Evolutionary conservation across 306 rosid genomes (phyloP), one percentile per base, ranked within the genome.

Genomic region (Styphnolobium japonicum): DNA sequence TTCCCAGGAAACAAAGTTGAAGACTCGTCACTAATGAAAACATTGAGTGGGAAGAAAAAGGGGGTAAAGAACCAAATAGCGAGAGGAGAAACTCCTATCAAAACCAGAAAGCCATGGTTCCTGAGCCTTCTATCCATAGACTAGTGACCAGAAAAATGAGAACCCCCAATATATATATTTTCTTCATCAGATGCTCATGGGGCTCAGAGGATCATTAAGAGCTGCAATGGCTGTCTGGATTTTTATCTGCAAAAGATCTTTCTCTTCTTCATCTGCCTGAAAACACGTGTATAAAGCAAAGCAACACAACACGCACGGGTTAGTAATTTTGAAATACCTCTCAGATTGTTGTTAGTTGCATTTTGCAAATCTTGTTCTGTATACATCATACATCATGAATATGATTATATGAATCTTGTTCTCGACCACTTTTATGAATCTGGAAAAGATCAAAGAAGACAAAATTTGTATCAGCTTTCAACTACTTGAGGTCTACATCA

Each of bases 261-360:
- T 95, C 43, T 95, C 98, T 31, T 89, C 97, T 81, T 91, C 94
- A 10, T 90, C 92, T 39, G 97, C 97, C 98, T 95, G 90, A 81
- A 83, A 79, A 48, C 6, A 46, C 6, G 33, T 1, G 19, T 5
- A 11, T 5, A 39, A 82, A 15, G 29, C 42, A 33, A 77, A 63
- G 19, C 75, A 77, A 73, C 66, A 65, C 62, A 42, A 40, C 62
- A 76, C 3, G 10, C 78, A 69, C 45, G 3, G 7, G 43, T 66
- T 39, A 65, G 66, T 14, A 37, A 6, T 22, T 11, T 16, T 4
- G 22, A 37, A 37, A 42, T 45, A 48, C 36, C 45, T 74, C 71
- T 33, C 33, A 75, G 25, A 67, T 31, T 49, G 51, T 46, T 75
- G 49, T 46, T 62, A 12, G 63, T 33, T 46, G 71, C 33, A 29